phyloP scores from a whole-genome alignment of 2,329 filamentous ascomycete species.

The Didymella keratinophila region DNA sequence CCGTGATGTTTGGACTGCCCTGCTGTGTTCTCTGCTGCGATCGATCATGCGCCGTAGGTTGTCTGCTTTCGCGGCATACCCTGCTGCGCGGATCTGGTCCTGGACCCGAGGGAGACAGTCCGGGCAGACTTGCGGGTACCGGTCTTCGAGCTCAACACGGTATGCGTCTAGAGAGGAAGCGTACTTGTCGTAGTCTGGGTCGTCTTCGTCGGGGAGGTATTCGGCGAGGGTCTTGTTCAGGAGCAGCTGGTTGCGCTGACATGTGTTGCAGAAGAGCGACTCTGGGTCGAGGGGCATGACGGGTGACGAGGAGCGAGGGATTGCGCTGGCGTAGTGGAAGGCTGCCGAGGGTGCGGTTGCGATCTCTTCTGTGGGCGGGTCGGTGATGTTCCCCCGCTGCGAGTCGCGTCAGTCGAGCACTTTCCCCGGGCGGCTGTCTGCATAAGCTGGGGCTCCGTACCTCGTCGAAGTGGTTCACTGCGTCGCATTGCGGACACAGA shows the following conservation, averaged over 20 bases:
- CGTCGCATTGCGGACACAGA: slow-evolving; percentile 71
- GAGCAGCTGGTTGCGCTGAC: slow-evolving; percentile 87
- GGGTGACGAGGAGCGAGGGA: slow-evolving; percentile 39
- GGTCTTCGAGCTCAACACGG: slow-evolving; percentile 74
- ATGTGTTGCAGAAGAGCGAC: slow-evolving; percentile 74
- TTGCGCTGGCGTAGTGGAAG: slow-evolving; percentile 36
- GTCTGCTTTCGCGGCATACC: slow-evolving; percentile 85
- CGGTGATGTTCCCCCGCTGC: slow-evolving; percentile 88
- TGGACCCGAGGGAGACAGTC: slow-evolving; percentile 79
- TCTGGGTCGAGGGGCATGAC: slow-evolving; percentile 35
- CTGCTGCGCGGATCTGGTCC: slow-evolving; percentile 71
- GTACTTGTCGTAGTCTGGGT: slow-evolving; percentile 73
- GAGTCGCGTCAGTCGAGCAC: slow-evolving; percentile 6
- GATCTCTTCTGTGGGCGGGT: slow-evolving; percentile 71
- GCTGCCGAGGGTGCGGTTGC: slow-evolving; percentile 30
- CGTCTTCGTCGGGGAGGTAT: slow-evolving; percentile 72
- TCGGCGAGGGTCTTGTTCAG: slow-evolving; percentile 78
- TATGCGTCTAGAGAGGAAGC: slow-evolving; percentile 75
- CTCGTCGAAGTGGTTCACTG: slow-evolving; percentile 88
- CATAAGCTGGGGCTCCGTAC: slow-evolving; percentile 55
- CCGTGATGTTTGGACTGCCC: slow-evolving; percentile 42
- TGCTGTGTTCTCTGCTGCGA: slow-evolving; percentile 51
- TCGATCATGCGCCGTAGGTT: slow-evolving; percentile 78
- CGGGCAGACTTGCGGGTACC: slow-evolving; percentile 88
- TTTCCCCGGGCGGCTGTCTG: not conserved